Evolutionary conservation across 768 basidiomycete species (phyloP), one percentile per base, ranked within the genome.

Genomic region (Leccinum olivaceopallidum): DNA sequence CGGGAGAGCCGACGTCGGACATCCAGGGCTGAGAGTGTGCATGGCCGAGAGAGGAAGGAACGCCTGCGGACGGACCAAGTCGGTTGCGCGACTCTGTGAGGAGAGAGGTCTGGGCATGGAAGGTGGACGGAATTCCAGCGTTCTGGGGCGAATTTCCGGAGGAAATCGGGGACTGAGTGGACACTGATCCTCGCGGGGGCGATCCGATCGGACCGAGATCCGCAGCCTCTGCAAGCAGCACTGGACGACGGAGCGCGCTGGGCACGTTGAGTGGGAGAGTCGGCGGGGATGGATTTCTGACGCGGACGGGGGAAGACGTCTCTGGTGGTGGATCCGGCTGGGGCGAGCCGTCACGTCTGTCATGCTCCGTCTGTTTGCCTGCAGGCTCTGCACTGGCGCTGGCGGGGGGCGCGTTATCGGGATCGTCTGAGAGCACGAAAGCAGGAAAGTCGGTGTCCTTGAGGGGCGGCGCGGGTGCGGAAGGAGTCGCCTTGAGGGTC

Each of bases 191-290:
- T 49, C 78, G 76, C 14, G 92, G 88, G 9, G 91, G 89, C 4
- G 90, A 91, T 2, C 92, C 92, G 61, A 94, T 92, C 16, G 92
- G 90, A 9, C 92, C 92, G 66, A 90, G 87, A 69, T 90, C 90
- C 52, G 78, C 76, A 37, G 78, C 72, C 50, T 72, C 65, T 56
- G 75, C 58, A 51, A 78, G 69, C 51, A 70, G 68, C 14, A 77
- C 73, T 8, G 75, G 71, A 28, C 80, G 76, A 39, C 84, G 85
- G 13, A 84, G 85, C 0, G 81, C 82, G 34, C 71, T 76, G 22
- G 80, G 72, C 8, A 71, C 74, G 56, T 81, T 85, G 30, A 83
- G 76, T 1, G 87, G 86, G 32, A 87, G 79, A 1, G 83, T 79
- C 13, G 77, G 77, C 2, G 84, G 82, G 0, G 81, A 77, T 1